Conservation (phyloP, 352 stramenopile species). For the Globisporangium okanoganense region DNA sequence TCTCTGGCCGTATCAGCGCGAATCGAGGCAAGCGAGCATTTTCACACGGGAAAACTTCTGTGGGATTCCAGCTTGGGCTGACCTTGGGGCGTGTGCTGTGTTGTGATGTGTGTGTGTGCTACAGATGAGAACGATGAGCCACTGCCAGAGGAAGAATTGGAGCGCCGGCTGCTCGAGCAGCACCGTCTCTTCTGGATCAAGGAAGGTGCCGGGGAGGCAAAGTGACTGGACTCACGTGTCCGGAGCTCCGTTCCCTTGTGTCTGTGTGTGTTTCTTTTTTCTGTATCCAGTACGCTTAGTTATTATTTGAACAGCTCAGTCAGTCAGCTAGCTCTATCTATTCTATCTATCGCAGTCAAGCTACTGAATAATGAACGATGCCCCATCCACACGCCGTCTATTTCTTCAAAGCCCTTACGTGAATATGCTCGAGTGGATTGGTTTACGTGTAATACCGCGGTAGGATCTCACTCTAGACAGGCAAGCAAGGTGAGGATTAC, state of each 20-base stretch:
- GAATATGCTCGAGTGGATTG: background rate
- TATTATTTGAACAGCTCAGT: constrained; percentile 8
- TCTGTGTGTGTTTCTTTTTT: background rate
- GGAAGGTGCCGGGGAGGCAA: constrained; percentile 35
- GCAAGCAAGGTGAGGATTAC: no score
- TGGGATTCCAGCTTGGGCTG: background rate
- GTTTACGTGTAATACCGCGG: no score
- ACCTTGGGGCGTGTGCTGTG: no score
- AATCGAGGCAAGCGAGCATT: constrained; percentile 37
- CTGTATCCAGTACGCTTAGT: constrained; percentile 2
- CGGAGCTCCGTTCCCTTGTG: background rate
- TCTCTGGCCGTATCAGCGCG: constrained; percentile 47
- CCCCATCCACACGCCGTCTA: background rate
- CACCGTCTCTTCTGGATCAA: constrained; percentile 77
- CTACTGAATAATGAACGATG: constrained; percentile 6
- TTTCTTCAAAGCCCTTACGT: no score
- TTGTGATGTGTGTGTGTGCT: background rate
- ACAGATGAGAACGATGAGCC: constrained; percentile 13
- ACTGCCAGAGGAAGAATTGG: constrained; percentile 32
- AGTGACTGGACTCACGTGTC: constrained; percentile 11
- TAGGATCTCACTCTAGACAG: no score
- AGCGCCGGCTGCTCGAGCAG: constrained; percentile 54
- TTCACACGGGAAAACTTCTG: background rate
- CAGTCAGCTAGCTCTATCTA: constrained; percentile 6
- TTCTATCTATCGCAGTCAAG: constrained; percentile 11